Conservation (phyloP, 768 basidiomycete genomes). For the Amylocystis lapponica region DNA sequence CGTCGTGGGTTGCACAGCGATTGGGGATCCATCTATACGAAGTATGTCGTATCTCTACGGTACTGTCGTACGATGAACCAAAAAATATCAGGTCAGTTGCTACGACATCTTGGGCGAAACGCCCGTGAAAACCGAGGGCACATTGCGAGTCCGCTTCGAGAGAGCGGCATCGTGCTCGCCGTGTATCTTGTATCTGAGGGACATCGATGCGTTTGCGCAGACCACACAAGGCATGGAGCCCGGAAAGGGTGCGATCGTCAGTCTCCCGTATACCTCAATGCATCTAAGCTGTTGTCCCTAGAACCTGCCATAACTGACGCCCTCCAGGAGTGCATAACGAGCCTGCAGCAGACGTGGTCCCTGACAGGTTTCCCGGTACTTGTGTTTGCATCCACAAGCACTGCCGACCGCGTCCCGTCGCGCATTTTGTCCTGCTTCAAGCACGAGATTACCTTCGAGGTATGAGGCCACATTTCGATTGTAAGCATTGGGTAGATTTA, state of each 20-base stretch:
- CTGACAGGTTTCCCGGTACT: slow-evolving; percentile 66
- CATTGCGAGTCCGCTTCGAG: slow-evolving; percentile 67
- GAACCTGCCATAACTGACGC: slow-evolving; percentile 52
- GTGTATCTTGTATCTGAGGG: slow-evolving; percentile 74
- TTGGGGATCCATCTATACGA: slow-evolving; percentile 79
- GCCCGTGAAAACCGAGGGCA: slow-evolving; percentile 67
- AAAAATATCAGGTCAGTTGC: slow-evolving; percentile 86
- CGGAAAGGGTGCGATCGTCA: slow-evolving; percentile 49
- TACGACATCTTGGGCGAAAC: slow-evolving; percentile 79
- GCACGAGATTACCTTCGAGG: slow-evolving; percentile 75
- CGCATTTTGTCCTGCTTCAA: slow-evolving; percentile 73
- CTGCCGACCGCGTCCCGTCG: slow-evolving; percentile 57
- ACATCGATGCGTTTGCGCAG: slow-evolving; percentile 74
- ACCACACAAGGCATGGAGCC: slow-evolving; percentile 59
- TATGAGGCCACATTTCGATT: slow-evolving; percentile 21
- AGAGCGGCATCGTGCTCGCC: slow-evolving; percentile 76
- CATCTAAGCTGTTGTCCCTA: slow-evolving; percentile 26
- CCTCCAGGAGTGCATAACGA: slow-evolving; percentile 57
- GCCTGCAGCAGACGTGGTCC: slow-evolving; percentile 51
- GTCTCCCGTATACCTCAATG: not conserved
- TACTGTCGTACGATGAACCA: not conserved
- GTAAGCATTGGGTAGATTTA: no score
- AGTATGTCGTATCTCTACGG: slow-evolving; percentile 40
- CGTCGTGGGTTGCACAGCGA: slow-evolving; percentile 46
- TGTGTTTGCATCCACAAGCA: slow-evolving; percentile 67